Evolutionary conservation across 768 basidiomycete species (phyloP).

Genomic region (Suillus decipiens): DNA sequence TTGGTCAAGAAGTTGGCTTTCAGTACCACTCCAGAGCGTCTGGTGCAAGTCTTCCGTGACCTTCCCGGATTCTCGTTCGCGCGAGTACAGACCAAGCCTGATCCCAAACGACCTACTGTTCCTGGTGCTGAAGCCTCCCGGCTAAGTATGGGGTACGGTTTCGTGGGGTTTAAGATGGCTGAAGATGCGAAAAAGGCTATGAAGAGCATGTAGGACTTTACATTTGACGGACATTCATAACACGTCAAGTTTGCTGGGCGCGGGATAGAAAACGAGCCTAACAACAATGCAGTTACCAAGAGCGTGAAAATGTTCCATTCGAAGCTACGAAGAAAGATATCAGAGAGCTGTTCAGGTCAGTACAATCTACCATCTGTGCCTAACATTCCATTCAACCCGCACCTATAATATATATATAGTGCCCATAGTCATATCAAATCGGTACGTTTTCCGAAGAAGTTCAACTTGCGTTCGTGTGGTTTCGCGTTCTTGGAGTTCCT

Average conservation of each 20-base stretch:
- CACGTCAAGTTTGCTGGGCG: slow-evolving; percentile 87
- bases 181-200: slow-evolving; percentile 76
- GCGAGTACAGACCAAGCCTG: slow-evolving; percentile 87
- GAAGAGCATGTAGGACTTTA: slow-evolving; percentile 76
- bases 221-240: slow-evolving; percentile 84
- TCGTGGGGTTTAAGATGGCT: slow-evolving; percentile 82
- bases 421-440: slow-evolving; percentile 93
- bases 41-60: slow-evolving; percentile 68
- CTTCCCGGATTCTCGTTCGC: slow-evolving; percentile 85
- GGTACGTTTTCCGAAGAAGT: slow-evolving; percentile 89
- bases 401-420: slow-evolving; percentile 45
- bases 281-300: slow-evolving; percentile 42
- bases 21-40: slow-evolving; percentile 75
- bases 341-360: slow-evolving; percentile 84
- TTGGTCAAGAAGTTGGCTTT: slow-evolving; percentile 97
- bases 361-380: slow-evolving; percentile 17
- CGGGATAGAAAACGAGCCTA: slow-evolving; percentile 57
- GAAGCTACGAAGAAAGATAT: slow-evolving; percentile 95
- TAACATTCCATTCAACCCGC: slow-evolving; percentile 8
- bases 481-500: slow-evolving; percentile 98
- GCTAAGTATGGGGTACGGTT: slow-evolving; percentile 96
- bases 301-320: slow-evolving; percentile 97
- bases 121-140: slow-evolving; percentile 41
- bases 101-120: slow-evolving; percentile 63
- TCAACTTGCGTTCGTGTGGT: slow-evolving; percentile 85